Conservation (phyloP, 768 basidiomycete species). For the Chalciporus sphaerocephalus region DNA sequence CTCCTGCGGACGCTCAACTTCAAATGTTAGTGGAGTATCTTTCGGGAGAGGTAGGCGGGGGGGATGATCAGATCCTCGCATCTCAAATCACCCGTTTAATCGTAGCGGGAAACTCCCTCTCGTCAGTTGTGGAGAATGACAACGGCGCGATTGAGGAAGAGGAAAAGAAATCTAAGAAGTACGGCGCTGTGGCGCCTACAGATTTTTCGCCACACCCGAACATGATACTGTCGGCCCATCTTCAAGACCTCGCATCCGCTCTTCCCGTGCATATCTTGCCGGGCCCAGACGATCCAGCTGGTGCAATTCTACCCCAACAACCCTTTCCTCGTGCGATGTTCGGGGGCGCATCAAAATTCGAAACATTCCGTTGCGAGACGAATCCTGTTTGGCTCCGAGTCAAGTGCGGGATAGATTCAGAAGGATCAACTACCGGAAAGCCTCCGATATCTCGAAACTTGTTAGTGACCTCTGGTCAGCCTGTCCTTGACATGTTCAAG, state of each 20-base stretch:
- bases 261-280: constrained; percentile 88
- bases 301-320: constrained; percentile 89
- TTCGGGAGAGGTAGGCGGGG: constrained; percentile 74
- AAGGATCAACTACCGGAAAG: constrained; percentile 13
- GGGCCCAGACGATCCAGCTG: constrained; percentile 84
- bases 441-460: constrained; percentile 48
- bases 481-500: constrained; percentile 91
- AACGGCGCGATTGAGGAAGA: constrained; percentile 36
- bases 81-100: constrained; percentile 79
- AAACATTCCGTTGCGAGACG: constrained; percentile 72
- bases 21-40: constrained; percentile 91
- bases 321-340: constrained; percentile 91
- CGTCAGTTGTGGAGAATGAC: constrained; percentile 37
- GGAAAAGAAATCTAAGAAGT: constrained; percentile 58
- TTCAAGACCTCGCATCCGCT: constrained; percentile 70
- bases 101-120: constrained; percentile 86
- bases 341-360: constrained; percentile 50
- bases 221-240: constrained; percentile 57
- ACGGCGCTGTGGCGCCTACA: constrained; percentile 48
- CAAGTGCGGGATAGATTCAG: constrained; percentile 39
- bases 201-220: constrained; percentile 76
- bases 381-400: constrained; percentile 87
- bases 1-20: constrained; percentile 63
- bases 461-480: constrained; percentile 87
- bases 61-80: constrained; percentile 58